phyloP scores from a whole-genome alignment of 73 alveolate species.

The Paramecium pentaurelia region DNA sequence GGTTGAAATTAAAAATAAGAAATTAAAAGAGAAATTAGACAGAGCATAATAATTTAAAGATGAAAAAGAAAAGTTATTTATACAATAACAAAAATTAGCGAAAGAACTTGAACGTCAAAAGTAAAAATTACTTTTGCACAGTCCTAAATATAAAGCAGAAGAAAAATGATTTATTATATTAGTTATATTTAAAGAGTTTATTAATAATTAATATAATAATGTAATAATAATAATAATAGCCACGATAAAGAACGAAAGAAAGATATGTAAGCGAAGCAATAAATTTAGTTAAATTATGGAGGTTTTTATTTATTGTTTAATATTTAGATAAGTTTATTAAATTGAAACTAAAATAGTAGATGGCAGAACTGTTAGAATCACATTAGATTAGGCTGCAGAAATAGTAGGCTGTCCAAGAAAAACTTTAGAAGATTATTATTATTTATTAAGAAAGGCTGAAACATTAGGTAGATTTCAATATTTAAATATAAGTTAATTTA shows the following conservation, averaged over 20 bases:
- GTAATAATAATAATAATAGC: background rate
- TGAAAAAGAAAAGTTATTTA: background rate
- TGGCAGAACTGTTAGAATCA: conserved; percentile 41
- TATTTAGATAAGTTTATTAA: background rate
- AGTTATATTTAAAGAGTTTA: background rate
- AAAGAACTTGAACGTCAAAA: background rate
- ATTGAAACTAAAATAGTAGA: background rate
- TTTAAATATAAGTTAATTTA: conserved; percentile 10
- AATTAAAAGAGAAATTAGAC: background rate
- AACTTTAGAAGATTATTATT: conserved; percentile 62
- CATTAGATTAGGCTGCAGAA: conserved; percentile 59
- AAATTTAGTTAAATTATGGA: conserved; percentile 15
- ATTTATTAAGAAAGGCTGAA: conserved; percentile 32
- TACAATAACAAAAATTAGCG: background rate
- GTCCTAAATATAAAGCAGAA: background rate
- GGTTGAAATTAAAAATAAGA: background rate
- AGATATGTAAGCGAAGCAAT: conserved; percentile 14
- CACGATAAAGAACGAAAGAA: conserved; percentile 10
- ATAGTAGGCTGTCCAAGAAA: conserved; percentile 51
- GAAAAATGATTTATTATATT: background rate
- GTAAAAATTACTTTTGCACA: background rate
- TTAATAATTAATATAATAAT: background rate
- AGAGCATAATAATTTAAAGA: background rate
- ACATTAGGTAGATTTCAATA: background rate
- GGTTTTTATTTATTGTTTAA: background rate